Evolutionary conservation across 1,139 yeast species (phyloP), one percentile per base, ranked within the genome.

Genomic region (Scheffersomyces insectosa): DNA sequence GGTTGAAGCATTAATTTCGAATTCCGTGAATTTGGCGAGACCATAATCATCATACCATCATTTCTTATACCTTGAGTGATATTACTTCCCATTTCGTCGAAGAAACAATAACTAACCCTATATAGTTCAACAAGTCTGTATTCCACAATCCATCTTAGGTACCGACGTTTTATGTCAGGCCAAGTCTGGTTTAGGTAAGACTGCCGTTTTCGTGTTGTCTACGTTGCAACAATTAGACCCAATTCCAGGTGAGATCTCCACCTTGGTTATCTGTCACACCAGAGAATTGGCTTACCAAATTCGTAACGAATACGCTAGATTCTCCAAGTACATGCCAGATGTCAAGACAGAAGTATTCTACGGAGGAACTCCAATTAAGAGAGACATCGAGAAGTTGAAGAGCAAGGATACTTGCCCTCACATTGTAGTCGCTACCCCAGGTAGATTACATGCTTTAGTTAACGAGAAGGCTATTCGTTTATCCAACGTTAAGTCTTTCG

Each of bases 261-360:
- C 96, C 46, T 79, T 93, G 62, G 98, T 93, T 43, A 82, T 93
- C 57, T 93, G 99, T 75, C 97, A 93, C 73, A 95, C 99, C 50
- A 88, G 99, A 79, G 99, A 93, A 75, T 80, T 93, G 75, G 99
- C 99, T 38, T 93, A 90, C 74, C 99, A 93, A 77, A 93, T 93
- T 68, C 88, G 93, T 73, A 93, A 93, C 67, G 99, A 93, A 75
- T 93, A 93, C 65, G 87, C 95, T 54, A 88, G 99, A 76, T 93
- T 93, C 77, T 88, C 98, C 61, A 93, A 93, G 79, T 93, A 93
- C 72, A 85, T 93, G 90, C 99, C 99, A 52, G 97, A 91, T 57
- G 97, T 93, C 48, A 86, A 85, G 70, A 93, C 99, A 46, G 95
- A 93, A 54, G 99, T 93, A 42, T 91, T 93, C 70, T 93, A 88